Evolutionary conservation across 2,329 filamentous ascomycete genomes (phyloP).

Genomic region (Tolypocladium amazonense): DNA sequence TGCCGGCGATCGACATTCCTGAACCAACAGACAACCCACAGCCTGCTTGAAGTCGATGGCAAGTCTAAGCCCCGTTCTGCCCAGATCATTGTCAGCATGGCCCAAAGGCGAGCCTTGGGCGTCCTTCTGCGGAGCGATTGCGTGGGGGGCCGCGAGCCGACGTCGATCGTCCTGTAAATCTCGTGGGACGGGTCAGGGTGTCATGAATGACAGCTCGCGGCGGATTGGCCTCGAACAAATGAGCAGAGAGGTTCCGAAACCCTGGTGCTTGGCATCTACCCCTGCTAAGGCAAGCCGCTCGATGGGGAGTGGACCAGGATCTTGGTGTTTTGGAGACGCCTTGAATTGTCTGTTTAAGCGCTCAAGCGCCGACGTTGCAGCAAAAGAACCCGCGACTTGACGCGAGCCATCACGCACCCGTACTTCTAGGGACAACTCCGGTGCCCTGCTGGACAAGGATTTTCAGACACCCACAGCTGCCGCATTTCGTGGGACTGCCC

Average conservation of each 20-base stretch:
- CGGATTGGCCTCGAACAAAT: background rate
- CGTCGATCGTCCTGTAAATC: background rate
- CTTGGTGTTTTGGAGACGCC: background rate
- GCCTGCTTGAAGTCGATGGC: background rate
- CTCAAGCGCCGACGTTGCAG: background rate
- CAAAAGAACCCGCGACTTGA: background rate
- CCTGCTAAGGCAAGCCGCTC: background rate
- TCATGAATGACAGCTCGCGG: background rate
- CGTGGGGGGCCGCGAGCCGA: background rate
- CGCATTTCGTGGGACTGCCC: background rate
- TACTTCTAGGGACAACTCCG: background rate
- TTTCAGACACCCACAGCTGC: background rate
- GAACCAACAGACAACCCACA: background rate
- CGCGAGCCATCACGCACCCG: background rate
- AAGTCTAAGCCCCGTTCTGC: background rate
- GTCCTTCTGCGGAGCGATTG: background rate
- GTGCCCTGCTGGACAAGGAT: background rate
- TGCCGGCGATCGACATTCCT: background rate
- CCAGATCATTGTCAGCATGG: background rate
- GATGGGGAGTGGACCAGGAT: background rate
- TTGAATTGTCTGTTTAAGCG: background rate
- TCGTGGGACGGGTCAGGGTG: background rate
- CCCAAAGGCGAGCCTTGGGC: background rate
- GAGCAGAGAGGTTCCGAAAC: background rate
- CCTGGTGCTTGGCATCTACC: background rate